Evolutionary conservation across 2,329 filamentous ascomycete species (phyloP).

Genomic region (Phaeomoniella chlamydospora): DNA sequence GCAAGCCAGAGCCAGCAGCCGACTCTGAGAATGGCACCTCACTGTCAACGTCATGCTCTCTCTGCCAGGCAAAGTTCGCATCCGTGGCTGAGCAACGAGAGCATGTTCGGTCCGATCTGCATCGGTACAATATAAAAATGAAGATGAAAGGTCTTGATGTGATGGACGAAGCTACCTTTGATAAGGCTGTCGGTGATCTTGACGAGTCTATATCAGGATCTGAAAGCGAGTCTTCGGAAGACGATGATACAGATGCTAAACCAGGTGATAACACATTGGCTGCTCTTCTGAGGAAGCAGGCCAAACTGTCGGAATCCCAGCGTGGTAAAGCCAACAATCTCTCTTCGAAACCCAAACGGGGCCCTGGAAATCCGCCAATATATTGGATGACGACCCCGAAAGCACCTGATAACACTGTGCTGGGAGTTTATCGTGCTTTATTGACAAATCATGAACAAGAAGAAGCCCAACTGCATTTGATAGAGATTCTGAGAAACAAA

Average conservation of each 20-base stretch:
- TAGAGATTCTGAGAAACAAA: slow-evolving; percentile 58
- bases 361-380: slow-evolving; percentile 55
- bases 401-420: slow-evolving; percentile 62
- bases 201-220: slow-evolving; percentile 82
- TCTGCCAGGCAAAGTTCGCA: slow-evolving; percentile 61
- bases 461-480: slow-evolving; percentile 41
- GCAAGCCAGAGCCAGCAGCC: slow-evolving; percentile 15
- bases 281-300: slow-evolving; percentile 69
- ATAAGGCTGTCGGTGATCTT: slow-evolving; percentile 68
- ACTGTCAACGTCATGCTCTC: slow-evolving; percentile 58
- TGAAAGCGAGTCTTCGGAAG: slow-evolving; percentile 56
- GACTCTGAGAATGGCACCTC: slow-evolving; percentile 26
- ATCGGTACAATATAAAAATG: slow-evolving; percentile 89
- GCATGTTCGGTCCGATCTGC: slow-evolving; percentile 80
- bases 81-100: slow-evolving; percentile 67
- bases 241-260: slow-evolving; percentile 34
- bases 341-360: slow-evolving; percentile 31
- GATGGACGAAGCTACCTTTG: slow-evolving; percentile 72
- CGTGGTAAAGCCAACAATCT: slow-evolving; percentile 28
- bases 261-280: slow-evolving; percentile 59
- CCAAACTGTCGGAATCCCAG: slow-evolving; percentile 46
- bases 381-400: slow-evolving; percentile 72
- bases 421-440: slow-evolving; percentile 75
- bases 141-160: slow-evolving; percentile 60
- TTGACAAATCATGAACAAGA: slow-evolving; percentile 61